Evolutionary conservation across 2,329 filamentous ascomycete species (phyloP).

Genomic region (Colletotrichum coccodes): DNA sequence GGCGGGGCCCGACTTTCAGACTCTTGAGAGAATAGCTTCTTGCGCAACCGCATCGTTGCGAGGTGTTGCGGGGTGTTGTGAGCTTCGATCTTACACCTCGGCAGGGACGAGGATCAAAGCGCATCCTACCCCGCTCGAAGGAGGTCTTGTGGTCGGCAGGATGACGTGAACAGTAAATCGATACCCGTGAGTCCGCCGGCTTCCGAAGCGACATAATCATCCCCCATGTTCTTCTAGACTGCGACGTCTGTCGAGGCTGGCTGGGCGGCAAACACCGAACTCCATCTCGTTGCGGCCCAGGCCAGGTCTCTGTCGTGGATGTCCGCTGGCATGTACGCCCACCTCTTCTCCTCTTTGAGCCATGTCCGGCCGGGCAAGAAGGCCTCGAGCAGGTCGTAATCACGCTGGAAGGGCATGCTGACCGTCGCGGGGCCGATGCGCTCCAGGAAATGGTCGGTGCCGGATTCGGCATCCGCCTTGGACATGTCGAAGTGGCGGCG

Average conservation of each 20-base stretch:
- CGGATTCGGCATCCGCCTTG: conserved; percentile 51
- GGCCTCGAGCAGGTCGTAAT: conserved; percentile 69
- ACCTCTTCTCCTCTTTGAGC: conserved; percentile 54
- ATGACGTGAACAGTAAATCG: neutral
- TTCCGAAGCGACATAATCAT: neutral
- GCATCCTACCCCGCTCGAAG: neutral
- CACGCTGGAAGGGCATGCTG: conserved; percentile 64
- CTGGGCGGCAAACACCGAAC: neutral
- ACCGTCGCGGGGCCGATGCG: conserved; percentile 60
- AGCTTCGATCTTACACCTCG: neutral
- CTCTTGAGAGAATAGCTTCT: neutral
- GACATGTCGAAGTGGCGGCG: conserved; percentile 47
- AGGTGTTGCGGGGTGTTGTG: no score
- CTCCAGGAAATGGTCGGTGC: conserved; percentile 61
- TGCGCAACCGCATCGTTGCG: neutral
- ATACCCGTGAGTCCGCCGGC: neutral
- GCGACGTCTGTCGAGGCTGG: neutral
- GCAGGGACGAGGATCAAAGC: neutral
- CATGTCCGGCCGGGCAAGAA: conserved; percentile 67
- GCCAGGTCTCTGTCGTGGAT: conserved; percentile 51
- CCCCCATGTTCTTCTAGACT: neutral
- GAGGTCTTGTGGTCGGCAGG: neutral
- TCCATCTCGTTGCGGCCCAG: conserved; percentile 16
- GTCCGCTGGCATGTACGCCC: conserved; percentile 58
- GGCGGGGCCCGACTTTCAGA: neutral